These are phyloP conservation scores for Rhamnella rubrinervis DNA, from an alignment of 331 rosid genomes.

Conservation along the genomic window DNA sequence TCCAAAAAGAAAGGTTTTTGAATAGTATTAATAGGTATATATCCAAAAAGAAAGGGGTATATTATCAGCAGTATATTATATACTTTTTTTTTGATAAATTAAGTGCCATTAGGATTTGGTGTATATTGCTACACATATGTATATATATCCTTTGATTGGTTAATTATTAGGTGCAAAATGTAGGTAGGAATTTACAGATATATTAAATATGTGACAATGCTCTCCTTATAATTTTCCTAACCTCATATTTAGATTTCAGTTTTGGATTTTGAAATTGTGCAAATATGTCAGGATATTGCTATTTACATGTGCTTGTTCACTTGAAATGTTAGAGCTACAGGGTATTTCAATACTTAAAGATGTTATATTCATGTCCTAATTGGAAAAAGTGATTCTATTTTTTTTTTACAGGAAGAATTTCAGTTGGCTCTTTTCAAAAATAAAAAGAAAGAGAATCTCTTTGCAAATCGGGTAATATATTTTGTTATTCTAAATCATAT, in stretches of 20 bases:
- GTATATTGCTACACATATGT: too few relatives aligned
- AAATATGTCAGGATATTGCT: background rate
- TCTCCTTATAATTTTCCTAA: background rate
- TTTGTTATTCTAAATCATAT: background rate
- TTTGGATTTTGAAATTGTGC: background rate
- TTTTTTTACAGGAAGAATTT: constrained; percentile 80
- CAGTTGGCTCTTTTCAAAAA: constrained; percentile 82
- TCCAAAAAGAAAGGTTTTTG: too few relatives aligned
- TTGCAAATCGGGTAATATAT: constrained; percentile 73
- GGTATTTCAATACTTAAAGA: background rate
- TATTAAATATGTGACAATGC: background rate
- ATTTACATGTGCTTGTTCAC: background rate
- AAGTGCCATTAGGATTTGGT: too few relatives aligned
- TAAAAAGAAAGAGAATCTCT: constrained; percentile 68
- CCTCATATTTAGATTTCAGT: background rate
- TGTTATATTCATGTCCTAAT: constrained; percentile 10
- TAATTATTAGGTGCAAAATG: too few relatives aligned
- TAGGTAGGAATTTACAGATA: too few relatives aligned
- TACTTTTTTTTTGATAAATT: too few relatives aligned
- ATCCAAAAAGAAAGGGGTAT: too few relatives aligned
- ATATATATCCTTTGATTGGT: too few relatives aligned
- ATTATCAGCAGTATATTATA: too few relatives aligned
- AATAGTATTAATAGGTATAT: too few relatives aligned
- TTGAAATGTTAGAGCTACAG: background rate
- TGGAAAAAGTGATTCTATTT: constrained; percentile 1